Evolutionary conservation across 169 alveolate genomes (phyloP), one percentile per base, ranked within the genome.

Genomic region (Plasmodium ovale): DNA sequence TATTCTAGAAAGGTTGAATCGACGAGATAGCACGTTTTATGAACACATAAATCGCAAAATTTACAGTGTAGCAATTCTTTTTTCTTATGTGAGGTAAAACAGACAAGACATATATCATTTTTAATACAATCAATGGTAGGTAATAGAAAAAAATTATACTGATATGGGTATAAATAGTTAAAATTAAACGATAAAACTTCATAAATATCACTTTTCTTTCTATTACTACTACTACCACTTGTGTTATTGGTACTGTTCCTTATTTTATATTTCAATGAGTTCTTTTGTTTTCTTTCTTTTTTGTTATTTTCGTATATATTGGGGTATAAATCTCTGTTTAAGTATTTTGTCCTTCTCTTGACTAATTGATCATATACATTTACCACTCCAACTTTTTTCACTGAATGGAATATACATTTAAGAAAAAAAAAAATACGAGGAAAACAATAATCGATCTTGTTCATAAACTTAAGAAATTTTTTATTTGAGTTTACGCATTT

Each of bases 311-410:
- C 90, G 39, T 82, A 82, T 10, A 82, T 82, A 35, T 70, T 82
- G 2, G 90, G 90, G 53, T 82, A 82, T 23, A 82, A 35, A 82
- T 82, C 90, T 58, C 90, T 69, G 29, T 82, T 82, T 12, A 82
- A 47, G 58, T 82, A 82, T 71, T 82, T 82, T 56, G 85, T 51
- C 19, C 90, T 82, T 25, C 90, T 21, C 44, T 65, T 82, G 9
- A 82, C 67, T 3, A 82, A 54, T 42, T 82, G 72, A 33, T 82
- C 90, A 27, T 82, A 82, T 0, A 82, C 37, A 33, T 71, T 64
- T 16, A 64, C 27, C 16, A 53, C 85, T 16, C 90, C 90, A 37
- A 47, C 64, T 67, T 82, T 82, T 49, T 64, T 82, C 9, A 82
- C 58, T 3, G 90, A 82, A 42, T 82, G 90, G n/a, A 3, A n/a